Percentiles rank a stretch among this genome's conserved stretches.
Evolutionary conservation across 169 alveolate genomes (phyloP).

Genomic region (Perkinsus olseni): DNA sequence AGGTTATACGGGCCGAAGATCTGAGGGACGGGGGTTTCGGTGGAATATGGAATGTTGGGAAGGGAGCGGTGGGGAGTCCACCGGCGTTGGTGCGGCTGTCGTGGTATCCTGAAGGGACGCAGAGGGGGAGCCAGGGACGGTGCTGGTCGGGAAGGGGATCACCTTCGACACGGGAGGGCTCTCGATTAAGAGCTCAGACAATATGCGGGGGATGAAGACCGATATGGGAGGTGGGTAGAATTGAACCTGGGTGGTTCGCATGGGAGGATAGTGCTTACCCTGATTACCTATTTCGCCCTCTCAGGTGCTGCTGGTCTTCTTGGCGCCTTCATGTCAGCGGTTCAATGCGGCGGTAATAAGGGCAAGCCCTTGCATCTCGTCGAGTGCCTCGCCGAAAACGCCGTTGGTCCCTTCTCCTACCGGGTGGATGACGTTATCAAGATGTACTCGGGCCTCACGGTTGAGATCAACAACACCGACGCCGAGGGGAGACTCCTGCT

Average conservation of each 20-base stretch:
- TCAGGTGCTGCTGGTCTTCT: background rate
- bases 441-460: conserved; percentile 40
- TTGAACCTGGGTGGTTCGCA: background rate
- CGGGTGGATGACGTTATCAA: conserved; percentile 27
- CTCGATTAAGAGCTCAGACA: conserved; percentile 15
- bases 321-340: background rate
- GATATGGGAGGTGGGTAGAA: background rate
- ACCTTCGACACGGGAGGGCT: conserved; percentile 45
- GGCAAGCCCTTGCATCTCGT: background rate
- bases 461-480: conserved; percentile 50
- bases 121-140: background rate
- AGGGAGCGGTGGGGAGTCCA: background rate
- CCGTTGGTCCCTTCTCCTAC: background rate
- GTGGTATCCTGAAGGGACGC: background rate
- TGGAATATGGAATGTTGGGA: background rate
- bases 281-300: background rate
- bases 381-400: conserved; percentile 8
- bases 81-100: background rate
- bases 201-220: conserved; percentile 4
- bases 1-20: background rate
- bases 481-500: conserved; percentile 53
- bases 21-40: background rate
- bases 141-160: conserved; percentile 46
- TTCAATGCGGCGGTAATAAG: background rate
- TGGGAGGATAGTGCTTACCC: background rate